Evolutionary conservation across 73 alveolate species (phyloP).

Genomic region (Paramecium biaurelia): DNA sequence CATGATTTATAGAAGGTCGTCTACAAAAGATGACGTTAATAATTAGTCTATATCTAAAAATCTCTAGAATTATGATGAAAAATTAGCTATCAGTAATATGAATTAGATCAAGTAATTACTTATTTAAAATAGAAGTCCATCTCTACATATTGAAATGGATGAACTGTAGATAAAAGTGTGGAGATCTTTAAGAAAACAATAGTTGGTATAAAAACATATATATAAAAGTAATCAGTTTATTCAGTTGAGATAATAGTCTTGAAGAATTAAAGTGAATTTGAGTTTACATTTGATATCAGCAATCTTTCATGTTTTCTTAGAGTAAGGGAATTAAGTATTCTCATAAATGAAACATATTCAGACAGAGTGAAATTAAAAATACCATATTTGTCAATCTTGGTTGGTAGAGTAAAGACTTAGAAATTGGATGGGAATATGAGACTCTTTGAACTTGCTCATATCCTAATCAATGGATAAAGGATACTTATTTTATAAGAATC

Average conservation of each 20-base stretch:
- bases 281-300: background rate
- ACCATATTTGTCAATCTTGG: slow-evolving; percentile 20
- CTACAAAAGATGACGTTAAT: background rate
- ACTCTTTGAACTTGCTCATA: slow-evolving; percentile 13
- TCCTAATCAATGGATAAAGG: slow-evolving; percentile 5
- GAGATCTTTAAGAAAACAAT: background rate
- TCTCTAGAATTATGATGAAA: background rate
- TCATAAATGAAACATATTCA: background rate
- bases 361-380: background rate
- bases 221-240: background rate
- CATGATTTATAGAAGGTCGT: background rate
- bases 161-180: background rate
- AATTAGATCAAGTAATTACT: background rate
- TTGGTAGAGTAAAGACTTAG: slow-evolving; percentile 9
- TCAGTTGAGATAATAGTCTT: background rate
- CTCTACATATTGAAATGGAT: background rate
- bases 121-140: background rate
- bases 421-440: slow-evolving; percentile 12
- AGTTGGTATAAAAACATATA: background rate
- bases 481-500: slow-evolving; percentile 24
- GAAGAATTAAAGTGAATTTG: background rate
- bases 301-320: background rate
- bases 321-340: background rate
- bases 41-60: background rate
- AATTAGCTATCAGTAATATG: background rate